phyloP scores from a whole-genome alignment of 768 basidiomycete genomes.

The Boletus patriciae region DNA sequence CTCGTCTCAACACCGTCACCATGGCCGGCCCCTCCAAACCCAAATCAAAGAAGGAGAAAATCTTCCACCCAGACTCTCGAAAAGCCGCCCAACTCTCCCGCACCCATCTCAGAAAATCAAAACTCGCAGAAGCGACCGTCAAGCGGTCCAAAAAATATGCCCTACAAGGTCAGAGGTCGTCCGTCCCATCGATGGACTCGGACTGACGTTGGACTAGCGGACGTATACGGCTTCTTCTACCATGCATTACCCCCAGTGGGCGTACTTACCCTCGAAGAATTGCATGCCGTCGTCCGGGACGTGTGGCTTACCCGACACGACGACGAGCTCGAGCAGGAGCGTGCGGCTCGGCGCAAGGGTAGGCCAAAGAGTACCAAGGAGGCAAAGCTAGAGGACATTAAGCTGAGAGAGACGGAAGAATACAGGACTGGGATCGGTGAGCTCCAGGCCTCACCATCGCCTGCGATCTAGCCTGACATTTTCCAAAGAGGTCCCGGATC shows the following conservation, averaged over 20 bases:
- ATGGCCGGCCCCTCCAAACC: conserved; percentile 19
- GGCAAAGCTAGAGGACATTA: conserved; percentile 65
- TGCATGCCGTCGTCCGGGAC: conserved; percentile 63
- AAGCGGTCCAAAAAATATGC: conserved; percentile 60
- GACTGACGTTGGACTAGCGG: conserved; percentile 41
- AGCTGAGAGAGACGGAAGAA: conserved; percentile 62
- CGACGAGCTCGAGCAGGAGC: conserved; percentile 61
- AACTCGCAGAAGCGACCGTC: conserved; percentile 54
- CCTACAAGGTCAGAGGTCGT: conserved; percentile 43
- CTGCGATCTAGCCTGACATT: background rate
- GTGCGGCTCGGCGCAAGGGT: conserved; percentile 63
- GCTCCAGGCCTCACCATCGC: conserved; percentile 21
- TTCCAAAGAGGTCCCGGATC: conserved; percentile 68
- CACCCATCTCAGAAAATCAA: conserved; percentile 65
- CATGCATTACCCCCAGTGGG: conserved; percentile 63
- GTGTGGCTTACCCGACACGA: conserved; percentile 77
- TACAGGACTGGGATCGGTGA: conserved; percentile 82
- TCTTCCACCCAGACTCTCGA: conserved; percentile 80
- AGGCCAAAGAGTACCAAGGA: conserved; percentile 73
- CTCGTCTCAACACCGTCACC: background rate
- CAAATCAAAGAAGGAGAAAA: conserved; percentile 64
- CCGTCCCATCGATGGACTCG: background rate
- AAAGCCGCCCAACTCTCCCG: conserved; percentile 78
- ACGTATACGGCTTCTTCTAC: conserved; percentile 76
- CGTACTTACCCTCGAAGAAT: conserved; percentile 57